Evolutionary conservation across 2,329 filamentous ascomycete species (phyloP).

Genomic region (Leptographium radiaticola): DNA sequence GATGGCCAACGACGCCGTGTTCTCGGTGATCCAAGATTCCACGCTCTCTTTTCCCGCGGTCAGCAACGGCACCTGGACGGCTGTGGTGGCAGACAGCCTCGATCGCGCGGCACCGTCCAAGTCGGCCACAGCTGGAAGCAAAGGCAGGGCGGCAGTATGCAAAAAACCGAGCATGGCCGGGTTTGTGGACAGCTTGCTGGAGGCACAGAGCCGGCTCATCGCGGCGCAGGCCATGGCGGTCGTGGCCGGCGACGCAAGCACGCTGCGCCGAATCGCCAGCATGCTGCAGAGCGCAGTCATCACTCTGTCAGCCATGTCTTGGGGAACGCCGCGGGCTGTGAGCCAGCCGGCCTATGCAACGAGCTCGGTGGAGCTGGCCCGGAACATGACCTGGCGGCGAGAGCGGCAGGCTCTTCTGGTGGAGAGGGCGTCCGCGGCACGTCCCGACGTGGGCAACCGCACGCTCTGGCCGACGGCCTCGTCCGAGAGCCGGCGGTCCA

Average conservation of each 20-base stretch:
- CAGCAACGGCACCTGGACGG: constrained; percentile 16
- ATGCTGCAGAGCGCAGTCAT: constrained; percentile 53
- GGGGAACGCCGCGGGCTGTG: constrained; percentile 29
- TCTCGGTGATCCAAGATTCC: constrained; percentile 83
- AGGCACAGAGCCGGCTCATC: constrained; percentile 52
- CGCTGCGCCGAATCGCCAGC: constrained; percentile 50
- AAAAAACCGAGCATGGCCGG: constrained; percentile 19
- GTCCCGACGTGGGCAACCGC: constrained; percentile 8
- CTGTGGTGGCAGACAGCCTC: constrained; percentile 19
- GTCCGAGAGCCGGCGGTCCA: not conserved
- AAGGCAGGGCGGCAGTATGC: constrained; percentile 11
- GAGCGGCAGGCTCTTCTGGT: constrained; percentile 42
- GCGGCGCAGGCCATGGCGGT: constrained; percentile 47
- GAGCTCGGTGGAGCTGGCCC: constrained; percentile 55
- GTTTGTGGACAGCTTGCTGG: constrained; percentile 47
- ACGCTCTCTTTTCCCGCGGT: constrained; percentile 77
- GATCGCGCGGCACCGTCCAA: constrained; percentile 18
- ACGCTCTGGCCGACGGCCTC: not conserved
- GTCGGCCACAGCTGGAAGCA: constrained; percentile 18
- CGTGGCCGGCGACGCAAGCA: constrained; percentile 39
- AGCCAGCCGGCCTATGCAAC: constrained; percentile 45
- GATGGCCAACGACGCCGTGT: constrained; percentile 69
- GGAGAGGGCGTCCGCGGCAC: constrained; percentile 31
- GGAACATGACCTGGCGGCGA: constrained; percentile 54
- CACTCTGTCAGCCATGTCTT: constrained; percentile 48